Percentiles rank a stretch among this genome's conserved stretches.
These are phyloP conservation scores for Arthrinium phaeospermum DNA, from an alignment of 2,329 filamentous ascomycete species.

Conservation along the genomic window DNA sequence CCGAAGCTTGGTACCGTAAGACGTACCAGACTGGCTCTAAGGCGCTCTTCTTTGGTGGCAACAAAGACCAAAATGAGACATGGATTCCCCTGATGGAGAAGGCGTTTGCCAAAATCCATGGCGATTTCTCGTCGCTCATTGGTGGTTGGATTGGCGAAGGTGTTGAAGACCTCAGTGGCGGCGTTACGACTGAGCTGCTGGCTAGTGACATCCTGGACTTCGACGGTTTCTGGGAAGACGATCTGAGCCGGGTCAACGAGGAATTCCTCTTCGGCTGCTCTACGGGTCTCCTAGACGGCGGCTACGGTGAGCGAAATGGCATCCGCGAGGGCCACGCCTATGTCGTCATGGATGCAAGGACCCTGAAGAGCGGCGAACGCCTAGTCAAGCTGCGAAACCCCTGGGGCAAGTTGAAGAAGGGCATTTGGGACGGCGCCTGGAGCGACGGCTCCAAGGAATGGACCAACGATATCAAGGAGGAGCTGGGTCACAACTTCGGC, in stretches of 20 bases:
- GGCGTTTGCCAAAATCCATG: slow-evolving; percentile 84
- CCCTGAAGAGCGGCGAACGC: slow-evolving; percentile 56
- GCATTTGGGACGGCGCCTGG: slow-evolving; percentile 66
- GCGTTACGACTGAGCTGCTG: slow-evolving; percentile 72
- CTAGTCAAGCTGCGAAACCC: slow-evolving; percentile 65
- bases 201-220: slow-evolving; percentile 77
- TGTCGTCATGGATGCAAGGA: slow-evolving; percentile 63
- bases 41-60: slow-evolving; percentile 79
- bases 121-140: slow-evolving; percentile 73
- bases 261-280: slow-evolving; percentile 80
- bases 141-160: slow-evolving; percentile 73
- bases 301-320: slow-evolving; percentile 64
- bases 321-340: slow-evolving; percentile 66
- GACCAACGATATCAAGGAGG: slow-evolving; percentile 61
- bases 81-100: slow-evolving; percentile 84
- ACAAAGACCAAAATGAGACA: slow-evolving; percentile 77
- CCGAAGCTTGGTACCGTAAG: slow-evolving; percentile 73
- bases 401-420: slow-evolving; percentile 64
- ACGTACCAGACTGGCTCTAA: slow-evolving; percentile 77
- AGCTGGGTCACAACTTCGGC: slow-evolving; percentile 64
- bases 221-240: slow-evolving; percentile 82
- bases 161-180: slow-evolving; percentile 67
- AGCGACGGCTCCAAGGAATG: slow-evolving; percentile 67
- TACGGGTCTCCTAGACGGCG: slow-evolving; percentile 66
- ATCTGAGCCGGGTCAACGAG: slow-evolving; percentile 79